A percentile compares a stretch with the other conserved stretches of the same genome.
Conservation (phyloP, 306 rosid species). For the Rosa persica region DNA sequence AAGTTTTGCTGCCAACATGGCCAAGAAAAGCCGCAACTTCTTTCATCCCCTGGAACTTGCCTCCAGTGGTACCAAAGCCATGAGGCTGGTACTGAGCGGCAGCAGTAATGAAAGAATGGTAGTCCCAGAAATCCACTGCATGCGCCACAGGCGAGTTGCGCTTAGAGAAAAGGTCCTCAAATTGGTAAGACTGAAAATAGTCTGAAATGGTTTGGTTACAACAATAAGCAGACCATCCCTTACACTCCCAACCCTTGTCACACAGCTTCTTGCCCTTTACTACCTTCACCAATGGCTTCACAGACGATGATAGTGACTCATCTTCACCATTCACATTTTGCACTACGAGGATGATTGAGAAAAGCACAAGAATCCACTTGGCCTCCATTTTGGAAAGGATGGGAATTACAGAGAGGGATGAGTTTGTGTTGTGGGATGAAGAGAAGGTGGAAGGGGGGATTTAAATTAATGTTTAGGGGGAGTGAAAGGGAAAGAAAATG, state of each 20-base stretch:
- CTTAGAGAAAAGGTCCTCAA: constrained; percentile 79
- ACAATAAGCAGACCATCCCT: constrained; percentile 66
- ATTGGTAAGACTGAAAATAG: constrained; percentile 75
- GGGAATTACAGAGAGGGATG: background rate
- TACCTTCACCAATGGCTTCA: constrained; percentile 64
- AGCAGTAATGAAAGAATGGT: constrained; percentile 69
- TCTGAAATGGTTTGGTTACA: constrained; percentile 78
- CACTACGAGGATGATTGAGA: constrained; percentile 27
- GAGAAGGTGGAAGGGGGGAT: constrained; percentile 18
- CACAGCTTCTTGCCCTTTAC: constrained; percentile 75
- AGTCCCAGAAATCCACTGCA: constrained; percentile 92
- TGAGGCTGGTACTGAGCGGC: constrained; percentile 63
- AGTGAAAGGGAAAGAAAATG: constrained; percentile 69
- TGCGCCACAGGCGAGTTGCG: constrained; percentile 79
- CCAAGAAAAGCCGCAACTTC: constrained; percentile 87
- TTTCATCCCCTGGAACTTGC: constrained; percentile 65
- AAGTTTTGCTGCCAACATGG: constrained; percentile 83
- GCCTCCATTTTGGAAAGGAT: constrained; percentile 37
- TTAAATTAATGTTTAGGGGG: constrained; percentile 21
- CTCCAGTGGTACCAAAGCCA: constrained; percentile 92
- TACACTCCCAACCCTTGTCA: constrained; percentile 87
- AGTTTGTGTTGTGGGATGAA: constrained; percentile 6
- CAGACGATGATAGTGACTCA: constrained; percentile 8
- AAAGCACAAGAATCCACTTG: constrained; percentile 36
- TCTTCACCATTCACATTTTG: constrained; percentile 19